Conservation (phyloP, 2,329 filamentous ascomycete species). For the Pseudopyrenochaeta lycopersici region DNA sequence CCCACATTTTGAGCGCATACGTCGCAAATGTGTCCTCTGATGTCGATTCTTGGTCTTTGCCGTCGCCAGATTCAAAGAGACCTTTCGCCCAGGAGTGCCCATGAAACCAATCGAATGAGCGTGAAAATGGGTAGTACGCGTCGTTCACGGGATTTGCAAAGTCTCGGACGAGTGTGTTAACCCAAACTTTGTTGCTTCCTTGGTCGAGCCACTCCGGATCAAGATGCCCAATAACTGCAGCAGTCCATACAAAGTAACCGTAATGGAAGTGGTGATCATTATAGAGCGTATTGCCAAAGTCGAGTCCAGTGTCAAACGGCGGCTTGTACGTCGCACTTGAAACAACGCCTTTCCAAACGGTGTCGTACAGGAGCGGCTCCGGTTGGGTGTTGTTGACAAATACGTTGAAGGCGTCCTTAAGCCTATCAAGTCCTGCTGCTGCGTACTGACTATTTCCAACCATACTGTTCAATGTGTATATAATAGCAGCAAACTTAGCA, state of each 20-base stretch:
- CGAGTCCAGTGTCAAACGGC: constrained; percentile 63
- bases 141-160: constrained; percentile 80
- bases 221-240: constrained; percentile 83
- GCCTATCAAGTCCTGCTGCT: constrained; percentile 59
- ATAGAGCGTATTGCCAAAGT: constrained; percentile 92
- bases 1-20: constrained; percentile 96
- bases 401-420: constrained; percentile 59
- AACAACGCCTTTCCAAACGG: constrained; percentile 81
- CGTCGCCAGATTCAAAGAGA: constrained; percentile 75
- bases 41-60: constrained; percentile 88
- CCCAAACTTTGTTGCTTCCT: constrained; percentile 76
- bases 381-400: constrained; percentile 59
- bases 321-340: constrained; percentile 73
- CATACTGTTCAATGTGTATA: constrained; percentile 62
- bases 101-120: constrained; percentile 84
- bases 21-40: constrained; percentile 92
- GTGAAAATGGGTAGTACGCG: constrained; percentile 75
- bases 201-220: constrained; percentile 76
- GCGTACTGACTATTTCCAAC: constrained; percentile 66
- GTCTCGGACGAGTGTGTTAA: constrained; percentile 86
- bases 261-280: constrained; percentile 75
- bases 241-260: constrained; percentile 90
- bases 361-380: constrained; percentile 66
- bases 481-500: constrained; percentile 56
- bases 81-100: constrained; percentile 96